Percentiles rank a stretch among this genome's conserved stretches.
Evolutionary conservation across 106 monocot species (phyloP).

Genomic region (Chionographis japonica): DNA sequence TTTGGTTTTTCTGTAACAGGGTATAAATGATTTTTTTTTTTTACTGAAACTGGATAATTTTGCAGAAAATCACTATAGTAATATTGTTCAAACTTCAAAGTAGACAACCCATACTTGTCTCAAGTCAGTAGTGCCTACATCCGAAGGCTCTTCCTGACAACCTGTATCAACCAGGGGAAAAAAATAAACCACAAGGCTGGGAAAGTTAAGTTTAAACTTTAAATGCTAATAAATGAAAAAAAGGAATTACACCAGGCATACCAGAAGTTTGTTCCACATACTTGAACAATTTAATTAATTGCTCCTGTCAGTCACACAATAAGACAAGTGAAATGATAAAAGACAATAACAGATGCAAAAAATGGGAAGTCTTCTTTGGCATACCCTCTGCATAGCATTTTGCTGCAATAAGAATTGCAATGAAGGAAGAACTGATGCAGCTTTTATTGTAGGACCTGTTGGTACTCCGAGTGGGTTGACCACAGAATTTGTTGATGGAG

Average conservation of each 20-base stretch:
- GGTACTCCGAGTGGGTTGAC: slow-evolving; percentile 22
- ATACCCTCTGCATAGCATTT: slow-evolving; percentile 74
- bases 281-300: slow-evolving; percentile 62
- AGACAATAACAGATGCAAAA: not conserved
- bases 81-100: too few species aligned
- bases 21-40: too few species aligned
- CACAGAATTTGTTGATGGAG: slow-evolving; percentile 16
- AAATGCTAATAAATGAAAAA: not conserved
- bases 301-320: slow-evolving; percentile 53
- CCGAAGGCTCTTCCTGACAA: slow-evolving; percentile 13
- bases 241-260: slow-evolving; percentile 13
- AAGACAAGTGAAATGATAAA: not conserved
- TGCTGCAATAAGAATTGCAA: slow-evolving; percentile 76
- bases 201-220: not conserved
- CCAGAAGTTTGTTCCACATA: slow-evolving; percentile 67
- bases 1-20: too few species aligned
- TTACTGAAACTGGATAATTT: too few species aligned
- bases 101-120: slow-evolving; percentile 23
- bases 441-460: slow-evolving; percentile 18
- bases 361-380: slow-evolving; percentile 1
- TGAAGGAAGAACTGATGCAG: slow-evolving; percentile 46
- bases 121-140: slow-evolving; percentile 17
- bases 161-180: slow-evolving; percentile 4
- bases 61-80: too few species aligned
- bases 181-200: not conserved